These are phyloP conservation scores for Beauveria australis DNA, from an alignment of 2,329 filamentous ascomycete species.

Conservation along the genomic window DNA sequence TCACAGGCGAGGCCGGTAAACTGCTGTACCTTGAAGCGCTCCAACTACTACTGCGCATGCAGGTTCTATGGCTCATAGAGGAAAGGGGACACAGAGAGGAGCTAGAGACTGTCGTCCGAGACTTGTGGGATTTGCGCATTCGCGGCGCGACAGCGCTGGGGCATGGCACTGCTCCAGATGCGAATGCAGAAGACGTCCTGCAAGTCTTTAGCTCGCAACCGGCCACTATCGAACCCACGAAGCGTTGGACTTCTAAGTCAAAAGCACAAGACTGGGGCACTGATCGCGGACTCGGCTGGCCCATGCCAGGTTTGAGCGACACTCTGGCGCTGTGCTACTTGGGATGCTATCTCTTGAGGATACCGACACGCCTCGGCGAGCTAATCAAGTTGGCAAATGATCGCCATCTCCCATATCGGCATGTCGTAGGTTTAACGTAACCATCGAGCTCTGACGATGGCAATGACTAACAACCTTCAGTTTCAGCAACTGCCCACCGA, in stretches of 20 bases:
- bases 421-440: slow-evolving; percentile 43
- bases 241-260: slow-evolving; percentile 21
- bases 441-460: neutral
- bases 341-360: slow-evolving; percentile 62
- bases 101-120: slow-evolving; percentile 69
- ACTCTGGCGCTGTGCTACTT: slow-evolving; percentile 74
- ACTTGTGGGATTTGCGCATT: slow-evolving; percentile 73
- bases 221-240: slow-evolving; percentile 15
- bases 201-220: slow-evolving; percentile 34
- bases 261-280: slow-evolving; percentile 36
- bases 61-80: slow-evolving; percentile 65
- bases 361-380: slow-evolving; percentile 70
- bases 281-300: slow-evolving; percentile 39
- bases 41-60: slow-evolving; percentile 77
- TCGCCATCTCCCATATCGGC: slow-evolving; percentile 63
- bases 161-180: neutral
- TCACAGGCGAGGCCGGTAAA: slow-evolving; percentile 59
- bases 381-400: slow-evolving; percentile 59
- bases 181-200: slow-evolving; percentile 18
- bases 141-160: slow-evolving; percentile 33
- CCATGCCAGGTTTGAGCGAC: slow-evolving; percentile 62
- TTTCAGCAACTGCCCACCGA: slow-evolving; percentile 51
- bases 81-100: slow-evolving; percentile 59
- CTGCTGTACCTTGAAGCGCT: slow-evolving; percentile 76
- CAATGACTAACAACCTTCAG: slow-evolving; percentile 23